Evolutionary conservation across 2,329 filamentous ascomycete genomes (phyloP), one percentile per base, ranked within the genome.

Genomic region (Arthrinium phaeospermum): DNA sequence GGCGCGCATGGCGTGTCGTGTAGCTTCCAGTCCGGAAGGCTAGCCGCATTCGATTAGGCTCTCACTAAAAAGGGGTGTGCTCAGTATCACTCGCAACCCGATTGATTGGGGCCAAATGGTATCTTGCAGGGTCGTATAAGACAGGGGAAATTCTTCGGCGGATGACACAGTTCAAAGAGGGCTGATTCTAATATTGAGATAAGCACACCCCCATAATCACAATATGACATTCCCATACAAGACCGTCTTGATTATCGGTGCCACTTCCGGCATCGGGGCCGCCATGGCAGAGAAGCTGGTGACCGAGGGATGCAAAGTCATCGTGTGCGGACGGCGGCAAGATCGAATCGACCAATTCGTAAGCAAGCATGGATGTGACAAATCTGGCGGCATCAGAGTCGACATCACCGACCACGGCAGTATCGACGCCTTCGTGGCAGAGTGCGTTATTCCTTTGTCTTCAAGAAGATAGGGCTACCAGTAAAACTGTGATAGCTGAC

Each of bases 191-290:
- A 53, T n/a, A 10, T 49, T 4, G 8, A 22, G 8, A 10, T n/a
- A 34, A 30, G 27, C 13, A 27, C 22, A 53, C n/a, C 27, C 4
- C 49, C 49, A 53, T 27, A 2, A 16, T 14, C 27, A 8, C 41
- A 45, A 4, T 2, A 87, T 87, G 86, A 71, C 82, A 27, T 87
- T 86, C 75, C 82, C 81, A 30, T 88, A 88, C 77, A 85, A 86
- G 64, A 85, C 86, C 75, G 82, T 86, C 37, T 82, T 89, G 68
- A 75, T 88, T 57, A 79, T 88, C 72, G 86, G 87, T 13, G 86
- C 86, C 14, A 88, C 86, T 1, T 84, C 85, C 22, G 86, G 86
- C 64, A 89, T 89, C 68, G 86, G 86, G 47, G 78, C 78, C 46
- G 84, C 82, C 5, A 80, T 89, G 71, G 84, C 85, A 13, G 74